These are phyloP conservation scores for Lathyrus oleraceus DNA, from an alignment of 306 rosid species.

Conservation along the genomic window DNA sequence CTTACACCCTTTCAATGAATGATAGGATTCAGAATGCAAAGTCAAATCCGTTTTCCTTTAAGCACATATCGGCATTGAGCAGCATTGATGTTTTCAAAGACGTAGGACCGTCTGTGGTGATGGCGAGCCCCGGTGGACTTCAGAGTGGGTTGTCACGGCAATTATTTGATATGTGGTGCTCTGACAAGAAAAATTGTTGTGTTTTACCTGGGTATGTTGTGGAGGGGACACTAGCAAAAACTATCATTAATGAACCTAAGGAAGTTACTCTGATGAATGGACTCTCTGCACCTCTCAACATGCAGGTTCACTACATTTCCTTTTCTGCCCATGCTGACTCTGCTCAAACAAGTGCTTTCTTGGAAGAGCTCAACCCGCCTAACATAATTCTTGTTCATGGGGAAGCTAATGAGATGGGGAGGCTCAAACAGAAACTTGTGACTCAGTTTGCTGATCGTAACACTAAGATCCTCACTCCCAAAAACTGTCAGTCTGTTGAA, in stretches of 20 bases:
- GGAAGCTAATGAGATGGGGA: constrained; percentile 94
- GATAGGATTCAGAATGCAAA: constrained; percentile 92
- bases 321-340: constrained; percentile 97
- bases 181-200: constrained; percentile 84
- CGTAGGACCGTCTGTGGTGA: constrained; percentile 86
- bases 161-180: constrained; percentile 91
- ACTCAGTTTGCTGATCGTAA: constrained; percentile 79
- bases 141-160: constrained; percentile 93
- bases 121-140: constrained; percentile 96
- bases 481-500: constrained; percentile 89
- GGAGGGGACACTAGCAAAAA: constrained; percentile 91
- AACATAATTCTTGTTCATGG: constrained; percentile 96
- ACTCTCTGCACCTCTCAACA: constrained; percentile 81
- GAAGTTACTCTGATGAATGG: constrained; percentile 94
- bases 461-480: constrained; percentile 84
- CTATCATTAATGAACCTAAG: constrained; percentile 88
- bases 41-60: constrained; percentile 84
- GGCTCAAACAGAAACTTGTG: constrained; percentile 89
- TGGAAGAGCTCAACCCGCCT: constrained; percentile 91
- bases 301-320: constrained; percentile 93
- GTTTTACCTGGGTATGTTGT: constrained; percentile 85
- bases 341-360: constrained; percentile 88
- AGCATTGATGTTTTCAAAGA: constrained; percentile 85
- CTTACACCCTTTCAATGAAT: constrained; percentile 94
- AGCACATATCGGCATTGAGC: constrained; percentile 76